Conservation (phyloP, 768 basidiomycete genomes). For the Tricholomella constricta region DNA sequence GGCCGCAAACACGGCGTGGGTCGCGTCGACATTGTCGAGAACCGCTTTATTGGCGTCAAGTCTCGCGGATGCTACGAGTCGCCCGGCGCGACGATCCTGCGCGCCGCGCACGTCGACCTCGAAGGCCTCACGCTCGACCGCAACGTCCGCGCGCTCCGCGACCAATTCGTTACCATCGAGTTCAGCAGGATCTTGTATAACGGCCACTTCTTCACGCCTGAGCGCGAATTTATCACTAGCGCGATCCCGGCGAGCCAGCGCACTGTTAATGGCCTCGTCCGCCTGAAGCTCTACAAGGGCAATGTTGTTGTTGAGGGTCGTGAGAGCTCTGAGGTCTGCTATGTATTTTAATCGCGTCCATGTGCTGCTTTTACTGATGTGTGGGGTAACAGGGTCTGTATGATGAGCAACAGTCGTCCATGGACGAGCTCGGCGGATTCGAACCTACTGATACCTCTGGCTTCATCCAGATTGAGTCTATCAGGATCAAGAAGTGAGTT, state of each 20-base stretch:
- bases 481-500: conserved; percentile 93
- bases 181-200: conserved; percentile 94
- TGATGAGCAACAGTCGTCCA: conserved; percentile 92
- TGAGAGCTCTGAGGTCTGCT: conserved; percentile 75
- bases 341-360: neutral
- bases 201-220: conserved; percentile 99
- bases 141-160: conserved; percentile 91
- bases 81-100: conserved; percentile 94
- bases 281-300: conserved; percentile 93
- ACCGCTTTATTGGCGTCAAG: conserved; percentile 99
- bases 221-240: conserved; percentile 91
- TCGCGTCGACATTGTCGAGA: conserved; percentile 98
- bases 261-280: conserved; percentile 93
- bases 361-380: conserved; percentile 1
- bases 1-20: conserved; percentile 96
- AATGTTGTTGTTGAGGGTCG: conserved; percentile 95
- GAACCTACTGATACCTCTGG: conserved; percentile 94
- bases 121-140: conserved; percentile 98
- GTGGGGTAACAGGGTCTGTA: conserved; percentile 70
- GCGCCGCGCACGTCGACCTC: conserved; percentile 92
- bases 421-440: conserved; percentile 99
- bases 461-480: conserved; percentile 97
- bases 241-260: conserved; percentile 92
- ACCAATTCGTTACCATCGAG: conserved; percentile 92
- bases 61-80: conserved; percentile 99